Evolutionary conservation across 176 grass and related monocot species (phyloP).

Genomic region (Sorghum bicolor): DNA sequence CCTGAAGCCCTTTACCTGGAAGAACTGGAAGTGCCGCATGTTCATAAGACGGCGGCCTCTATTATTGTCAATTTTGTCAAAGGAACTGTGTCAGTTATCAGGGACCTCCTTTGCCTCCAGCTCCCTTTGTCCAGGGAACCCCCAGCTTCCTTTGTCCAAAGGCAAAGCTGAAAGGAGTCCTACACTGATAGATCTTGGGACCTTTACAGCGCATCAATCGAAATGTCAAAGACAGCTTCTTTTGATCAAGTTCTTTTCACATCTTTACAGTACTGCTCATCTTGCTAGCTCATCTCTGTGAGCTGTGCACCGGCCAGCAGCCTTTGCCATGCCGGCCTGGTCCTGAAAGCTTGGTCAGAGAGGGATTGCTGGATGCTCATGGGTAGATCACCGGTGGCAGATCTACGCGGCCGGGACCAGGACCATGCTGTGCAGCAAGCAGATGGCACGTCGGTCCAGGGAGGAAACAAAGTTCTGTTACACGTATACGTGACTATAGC

Average conservation of each 20-base stretch:
- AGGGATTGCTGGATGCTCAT: background rate
- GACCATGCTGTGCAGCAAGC: background rate
- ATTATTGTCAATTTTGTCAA: background rate
- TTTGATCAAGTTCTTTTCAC: background rate
- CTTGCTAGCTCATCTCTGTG: background rate
- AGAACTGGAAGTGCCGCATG: background rate
- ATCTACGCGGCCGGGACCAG: too few relatives aligned
- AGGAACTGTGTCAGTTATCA: background rate
- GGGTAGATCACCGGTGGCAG: background rate
- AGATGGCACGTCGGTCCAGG: background rate
- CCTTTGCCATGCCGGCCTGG: background rate
- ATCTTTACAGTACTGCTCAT: background rate
- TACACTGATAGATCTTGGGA: background rate
- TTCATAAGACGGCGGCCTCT: background rate
- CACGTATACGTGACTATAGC: background rate
- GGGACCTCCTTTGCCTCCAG: background rate
- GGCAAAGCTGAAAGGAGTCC: background rate
- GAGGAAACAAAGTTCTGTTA: background rate
- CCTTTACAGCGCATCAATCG: constrained; percentile 27
- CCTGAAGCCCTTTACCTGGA: background rate
- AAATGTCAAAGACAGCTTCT: constrained; percentile 20
- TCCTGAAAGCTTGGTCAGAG: background rate
- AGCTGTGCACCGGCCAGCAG: background rate
- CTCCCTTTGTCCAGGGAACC: background rate
- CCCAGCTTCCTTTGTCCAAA: background rate